Percentiles rank a stretch among this genome's conserved stretches.
Conservation (phyloP, 306 rosid genomes). For the Sicyos baderoa region DNA sequence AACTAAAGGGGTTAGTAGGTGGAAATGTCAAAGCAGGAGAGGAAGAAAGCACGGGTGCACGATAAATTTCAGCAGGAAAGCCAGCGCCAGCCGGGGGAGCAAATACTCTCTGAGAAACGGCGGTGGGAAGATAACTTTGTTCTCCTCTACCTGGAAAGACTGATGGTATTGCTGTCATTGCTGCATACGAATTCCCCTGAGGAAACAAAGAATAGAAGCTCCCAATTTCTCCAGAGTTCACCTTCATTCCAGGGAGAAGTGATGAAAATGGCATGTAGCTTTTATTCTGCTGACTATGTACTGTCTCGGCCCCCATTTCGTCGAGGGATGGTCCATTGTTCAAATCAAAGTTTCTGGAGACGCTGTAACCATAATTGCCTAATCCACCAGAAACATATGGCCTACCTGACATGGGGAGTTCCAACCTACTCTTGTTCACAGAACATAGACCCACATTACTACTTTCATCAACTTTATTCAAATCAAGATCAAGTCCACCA, state of each 20-base stretch:
- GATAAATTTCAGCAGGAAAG: constrained; percentile 62
- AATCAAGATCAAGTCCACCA: constrained; percentile 72
- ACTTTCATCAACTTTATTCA: constrained; percentile 36
- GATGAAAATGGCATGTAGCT: constrained; percentile 34
- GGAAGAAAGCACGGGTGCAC: constrained; percentile 71
- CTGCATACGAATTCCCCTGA: constrained; percentile 57
- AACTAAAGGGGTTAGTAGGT: constrained; percentile 55
- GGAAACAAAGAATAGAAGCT: constrained; percentile 79
- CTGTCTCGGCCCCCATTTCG: constrained; percentile 49
- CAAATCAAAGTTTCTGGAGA: constrained; percentile 74
- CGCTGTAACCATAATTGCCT: constrained; percentile 49
- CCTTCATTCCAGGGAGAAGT: constrained; percentile 45
- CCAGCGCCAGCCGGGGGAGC: constrained; percentile 56
- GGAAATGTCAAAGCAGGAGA: constrained; percentile 78
- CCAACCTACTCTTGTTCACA: constrained; percentile 37
- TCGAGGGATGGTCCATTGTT: constrained; percentile 90
- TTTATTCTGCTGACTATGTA: constrained; percentile 50
- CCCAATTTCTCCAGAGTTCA: constrained; percentile 54
- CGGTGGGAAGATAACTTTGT: constrained; percentile 56
- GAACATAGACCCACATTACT: constrained; percentile 28
- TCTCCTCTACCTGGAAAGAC: constrained; percentile 72
- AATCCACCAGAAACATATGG: constrained; percentile 53
- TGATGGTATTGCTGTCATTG: constrained; percentile 60
- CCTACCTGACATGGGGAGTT: constrained; percentile 42
- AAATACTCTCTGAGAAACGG: constrained; percentile 61